These are phyloP conservation scores for Colletotrichum viniferum DNA, from an alignment of 2,329 filamentous ascomycete genomes.

Conservation along the genomic window DNA sequence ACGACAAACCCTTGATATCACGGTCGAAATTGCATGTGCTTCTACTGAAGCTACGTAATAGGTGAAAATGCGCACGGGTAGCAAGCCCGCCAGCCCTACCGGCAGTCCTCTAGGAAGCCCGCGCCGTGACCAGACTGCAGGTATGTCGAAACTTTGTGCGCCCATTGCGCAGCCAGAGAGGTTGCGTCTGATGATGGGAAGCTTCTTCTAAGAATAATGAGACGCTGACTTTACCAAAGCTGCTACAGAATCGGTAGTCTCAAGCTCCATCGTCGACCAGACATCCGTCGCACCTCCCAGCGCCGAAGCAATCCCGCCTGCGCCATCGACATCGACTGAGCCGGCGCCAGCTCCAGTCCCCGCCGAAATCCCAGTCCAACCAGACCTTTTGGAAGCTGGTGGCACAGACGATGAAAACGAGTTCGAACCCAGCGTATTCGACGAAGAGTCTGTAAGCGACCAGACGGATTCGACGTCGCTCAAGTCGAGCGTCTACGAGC, in stretches of 20 bases:
- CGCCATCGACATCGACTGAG: background rate
- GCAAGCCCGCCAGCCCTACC: background rate
- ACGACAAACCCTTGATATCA: background rate
- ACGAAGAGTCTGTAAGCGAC: constrained; percentile 29
- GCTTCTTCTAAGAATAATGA: background rate
- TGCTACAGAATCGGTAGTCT: background rate
- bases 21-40: background rate
- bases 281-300: background rate
- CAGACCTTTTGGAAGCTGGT: background rate
- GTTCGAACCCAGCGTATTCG: constrained; percentile 22
- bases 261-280: background rate
- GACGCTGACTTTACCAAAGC: background rate
- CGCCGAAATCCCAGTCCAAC: background rate
- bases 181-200: background rate
- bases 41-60: background rate
- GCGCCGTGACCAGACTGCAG: background rate
- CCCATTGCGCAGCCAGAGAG: background rate
- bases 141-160: background rate
- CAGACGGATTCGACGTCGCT: constrained; percentile 33
- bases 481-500: constrained; percentile 36
- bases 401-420: constrained; percentile 15
- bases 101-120: background rate
- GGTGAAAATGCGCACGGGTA: background rate
- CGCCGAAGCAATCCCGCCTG: background rate
- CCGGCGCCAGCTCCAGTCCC: background rate